phyloP scores from a whole-genome alignment of 345 rosid genomes.

The Heritiera fomes region DNA sequence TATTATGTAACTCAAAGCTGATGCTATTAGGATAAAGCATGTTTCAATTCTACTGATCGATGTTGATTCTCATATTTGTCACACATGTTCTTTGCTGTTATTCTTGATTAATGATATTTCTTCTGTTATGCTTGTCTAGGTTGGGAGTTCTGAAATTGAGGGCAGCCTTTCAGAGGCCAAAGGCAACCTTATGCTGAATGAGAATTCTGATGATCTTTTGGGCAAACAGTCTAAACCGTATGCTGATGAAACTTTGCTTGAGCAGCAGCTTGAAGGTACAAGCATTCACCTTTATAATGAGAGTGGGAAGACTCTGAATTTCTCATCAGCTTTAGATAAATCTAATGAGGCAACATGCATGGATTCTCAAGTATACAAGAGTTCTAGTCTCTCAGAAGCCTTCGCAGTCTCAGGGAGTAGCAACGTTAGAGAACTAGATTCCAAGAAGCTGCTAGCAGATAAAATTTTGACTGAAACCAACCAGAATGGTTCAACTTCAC shows the following conservation, averaged over 20 bases:
- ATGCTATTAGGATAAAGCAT: neutral
- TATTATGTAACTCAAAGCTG: neutral
- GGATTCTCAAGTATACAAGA: constrained; percentile 34
- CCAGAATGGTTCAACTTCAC: constrained; percentile 49
- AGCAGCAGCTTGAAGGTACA: constrained; percentile 45
- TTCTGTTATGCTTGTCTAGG: constrained; percentile 33
- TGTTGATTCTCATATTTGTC: neutral
- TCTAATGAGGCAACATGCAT: constrained; percentile 31
- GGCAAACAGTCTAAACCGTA: constrained; percentile 31
- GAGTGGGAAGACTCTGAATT: constrained; percentile 34
- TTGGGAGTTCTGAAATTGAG: constrained; percentile 52
- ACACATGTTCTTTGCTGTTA: neutral
- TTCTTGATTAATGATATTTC: neutral
- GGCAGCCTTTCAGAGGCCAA: constrained; percentile 38
- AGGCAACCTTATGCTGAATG: constrained; percentile 40
- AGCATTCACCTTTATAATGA: constrained; percentile 27
- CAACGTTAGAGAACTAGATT: constrained; percentile 46
- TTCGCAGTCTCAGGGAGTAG: constrained; percentile 36
- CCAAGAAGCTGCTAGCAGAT: constrained; percentile 32
- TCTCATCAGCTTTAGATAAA: constrained; percentile 43
- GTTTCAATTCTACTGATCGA: neutral
- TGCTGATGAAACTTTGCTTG: constrained; percentile 35
- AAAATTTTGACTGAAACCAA: constrained; percentile 41
- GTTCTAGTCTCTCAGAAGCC: constrained; percentile 45
- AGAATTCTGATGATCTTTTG: constrained; percentile 39